Base-by-base conservation (phyloP, 2,329 filamentous ascomycete genomes). In the Daldinia eschscholtzii region DNA sequence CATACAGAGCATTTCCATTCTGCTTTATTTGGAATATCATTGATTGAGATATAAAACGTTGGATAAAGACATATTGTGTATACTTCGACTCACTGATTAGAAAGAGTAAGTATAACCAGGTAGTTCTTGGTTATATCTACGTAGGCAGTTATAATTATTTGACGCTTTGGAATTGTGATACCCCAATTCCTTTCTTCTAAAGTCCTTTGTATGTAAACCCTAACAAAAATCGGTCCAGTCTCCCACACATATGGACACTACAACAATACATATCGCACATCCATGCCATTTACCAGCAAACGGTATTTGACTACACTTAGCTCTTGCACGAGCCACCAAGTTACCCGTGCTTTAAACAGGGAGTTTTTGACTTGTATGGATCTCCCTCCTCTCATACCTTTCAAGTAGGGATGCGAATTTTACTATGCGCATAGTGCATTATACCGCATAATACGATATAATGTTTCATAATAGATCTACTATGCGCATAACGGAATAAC, bases 261-360 rank as follows among this genome's bases (percentile, higher is more conserved):
- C 55, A 15, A 53, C 44, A 37, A 37, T 13, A 37, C 35, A 37
- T 13, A 57, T 64, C n/a, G 20, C 56, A 57, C 59, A 53, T 46
- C 59, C 59, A 41, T 61, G 55, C 48, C 59, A 48, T 46, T 39
- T 42, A 41, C 33, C 15, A 28, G 18, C 23, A 28, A 28, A 57
- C 6, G 61, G 60, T 61, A 64, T 67, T 68, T 35, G 64, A 28
- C 35, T 65, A 56, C 12, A 53, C 28, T 37, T 30, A 26, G 57
- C 42, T 59, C 41, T 59, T 1, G 66, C 69, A 71, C 69, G 53
- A 65, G 69, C 69, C 69, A 67, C 30, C 26, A 55, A 18, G 55
- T 33, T 58, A 64, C 52, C 69, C 57, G 66, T 64, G 59, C 59
- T 63, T 53, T 62, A 33, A 52, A 52, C 46, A 52, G 46, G 46